Evolutionary conservation across 192 early-diverging fungal genomes (phyloP), one percentile per base, ranked within the genome.

Genomic region (Coemansia umbellata): DNA sequence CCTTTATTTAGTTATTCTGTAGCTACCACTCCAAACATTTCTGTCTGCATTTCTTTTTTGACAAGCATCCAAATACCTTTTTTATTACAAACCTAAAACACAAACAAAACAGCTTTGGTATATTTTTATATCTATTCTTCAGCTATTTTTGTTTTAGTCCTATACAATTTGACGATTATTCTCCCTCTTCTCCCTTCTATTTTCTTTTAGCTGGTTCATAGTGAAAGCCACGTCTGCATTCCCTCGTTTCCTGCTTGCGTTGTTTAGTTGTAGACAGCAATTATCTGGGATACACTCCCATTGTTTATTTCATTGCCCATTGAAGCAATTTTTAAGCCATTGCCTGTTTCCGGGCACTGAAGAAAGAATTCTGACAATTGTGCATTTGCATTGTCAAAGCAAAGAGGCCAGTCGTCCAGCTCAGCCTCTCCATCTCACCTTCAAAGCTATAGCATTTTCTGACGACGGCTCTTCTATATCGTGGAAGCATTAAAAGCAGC

Each of bases 221-320:
- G 43, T 45, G 43, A 45, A 45, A 45, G 43, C 43, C 43, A 45
- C 51, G 22, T 52, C 39, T 30, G 28, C 47, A 23, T 30, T 48
- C 32, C 42, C 39, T 50, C 47, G 54, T 43, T 23, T 43, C 7
- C 10, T 11, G 14, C 6, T 45, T 45, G 4, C 24, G 24, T 45
- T n/a, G 23, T 44, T 13, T 44, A 18, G 42, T n/a, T 26, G 43
- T 26, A 45, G 17, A 45, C 43, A 45, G 43, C 43, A 45, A 45
- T 45, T 45, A 26, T 45, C 43, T 45, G 24, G 21, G 21, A 45
- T 27, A 14, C 3, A 11, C 8, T n/a, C 7, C 43, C 11, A 45
- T 45, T 45, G 43, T 26, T 27, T 22, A 15, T n/a, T n/a, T 15
- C 23, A 27, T 28, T 8, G 43, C 6, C 14, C 24, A 26, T 11